phyloP scores from a whole-genome alignment of 2,329 filamentous ascomycete genomes.

The Cercospora beticola region DNA sequence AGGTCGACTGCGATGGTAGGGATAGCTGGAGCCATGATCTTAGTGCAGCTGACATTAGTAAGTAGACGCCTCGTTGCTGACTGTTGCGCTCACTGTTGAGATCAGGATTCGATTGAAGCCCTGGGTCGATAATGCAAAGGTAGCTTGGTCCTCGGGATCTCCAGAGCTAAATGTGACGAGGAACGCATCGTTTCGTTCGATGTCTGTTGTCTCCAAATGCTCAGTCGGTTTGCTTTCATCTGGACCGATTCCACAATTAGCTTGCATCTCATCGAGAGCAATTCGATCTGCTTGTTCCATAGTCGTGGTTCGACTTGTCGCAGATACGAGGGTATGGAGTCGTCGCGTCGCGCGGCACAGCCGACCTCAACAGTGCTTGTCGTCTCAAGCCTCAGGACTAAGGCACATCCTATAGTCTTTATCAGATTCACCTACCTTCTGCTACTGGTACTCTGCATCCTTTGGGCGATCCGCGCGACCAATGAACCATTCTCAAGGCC shows the following conservation, averaged over 20 bases:
- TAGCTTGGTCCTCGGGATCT: slow-evolving; percentile 39
- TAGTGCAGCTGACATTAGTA: slow-evolving; percentile 35
- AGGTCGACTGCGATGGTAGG: slow-evolving; percentile 43
- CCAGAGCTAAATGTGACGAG: not conserved
- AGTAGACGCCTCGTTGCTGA: not conserved
- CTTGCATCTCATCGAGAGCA: not conserved
- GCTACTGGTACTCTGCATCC: too few relatives aligned
- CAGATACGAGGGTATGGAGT: not conserved
- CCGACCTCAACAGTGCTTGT: not conserved
- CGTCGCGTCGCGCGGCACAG: not conserved
- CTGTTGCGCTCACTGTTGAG: not conserved
- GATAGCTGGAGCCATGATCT: slow-evolving; percentile 54
- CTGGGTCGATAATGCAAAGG: slow-evolving; percentile 50
- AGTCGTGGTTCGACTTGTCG: not conserved
- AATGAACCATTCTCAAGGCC: not conserved
- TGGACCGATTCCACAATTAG: not conserved
- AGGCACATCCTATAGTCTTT: not conserved
- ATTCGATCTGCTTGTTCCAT: not conserved
- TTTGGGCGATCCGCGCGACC: not conserved
- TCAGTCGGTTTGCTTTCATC: not conserved
- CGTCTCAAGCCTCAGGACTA: not conserved
- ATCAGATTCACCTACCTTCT: not conserved
- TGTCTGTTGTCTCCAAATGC: not conserved
- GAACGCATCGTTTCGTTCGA: not conserved
- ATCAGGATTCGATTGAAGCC: slow-evolving; percentile 53